Percentiles rank a stretch among this genome's conserved stretches.
Conservation (phyloP, 768 basidiomycete species). For the Boletales sp. region DNA sequence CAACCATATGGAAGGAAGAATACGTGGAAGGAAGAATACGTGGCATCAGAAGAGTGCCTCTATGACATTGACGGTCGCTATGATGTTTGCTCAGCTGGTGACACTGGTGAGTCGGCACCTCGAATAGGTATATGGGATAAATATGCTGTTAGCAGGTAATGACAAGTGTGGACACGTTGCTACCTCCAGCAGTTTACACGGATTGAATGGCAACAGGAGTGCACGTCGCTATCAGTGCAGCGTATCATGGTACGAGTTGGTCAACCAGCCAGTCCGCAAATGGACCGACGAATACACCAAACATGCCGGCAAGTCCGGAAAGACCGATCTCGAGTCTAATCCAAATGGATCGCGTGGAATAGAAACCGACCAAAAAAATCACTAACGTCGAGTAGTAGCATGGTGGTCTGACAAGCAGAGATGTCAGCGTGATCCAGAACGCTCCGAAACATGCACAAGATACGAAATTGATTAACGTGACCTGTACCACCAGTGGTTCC, state of each 20-base stretch:
- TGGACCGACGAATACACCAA: conserved; percentile 68
- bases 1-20: no score
- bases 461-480: conserved; percentile 55
- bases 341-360: not conserved
- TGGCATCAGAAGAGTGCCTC: no score
- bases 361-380: not conserved
- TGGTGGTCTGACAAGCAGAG: conserved; percentile 74
- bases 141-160: conserved; percentile 60
- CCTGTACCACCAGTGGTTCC: conserved; percentile 75
- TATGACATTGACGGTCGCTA: no score
- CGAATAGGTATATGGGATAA: conserved; percentile 20
- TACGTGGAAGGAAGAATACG: no score
- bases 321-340: conserved; percentile 49
- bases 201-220: conserved; percentile 49
- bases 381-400: conserved; percentile 71
- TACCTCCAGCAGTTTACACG: conserved; percentile 66
- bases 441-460: conserved; percentile 56
- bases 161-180: conserved; percentile 67
- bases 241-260: conserved; percentile 72
- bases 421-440: conserved; percentile 77
- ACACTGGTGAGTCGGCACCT: no score
- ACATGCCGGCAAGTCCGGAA: conserved; percentile 70
- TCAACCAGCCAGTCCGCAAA: conserved; percentile 69
- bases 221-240: conserved; percentile 54
- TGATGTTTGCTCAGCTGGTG: no score